phyloP scores from a whole-genome alignment of 371 early-diverging fungal species.

The Blakeslea trispora region DNA sequence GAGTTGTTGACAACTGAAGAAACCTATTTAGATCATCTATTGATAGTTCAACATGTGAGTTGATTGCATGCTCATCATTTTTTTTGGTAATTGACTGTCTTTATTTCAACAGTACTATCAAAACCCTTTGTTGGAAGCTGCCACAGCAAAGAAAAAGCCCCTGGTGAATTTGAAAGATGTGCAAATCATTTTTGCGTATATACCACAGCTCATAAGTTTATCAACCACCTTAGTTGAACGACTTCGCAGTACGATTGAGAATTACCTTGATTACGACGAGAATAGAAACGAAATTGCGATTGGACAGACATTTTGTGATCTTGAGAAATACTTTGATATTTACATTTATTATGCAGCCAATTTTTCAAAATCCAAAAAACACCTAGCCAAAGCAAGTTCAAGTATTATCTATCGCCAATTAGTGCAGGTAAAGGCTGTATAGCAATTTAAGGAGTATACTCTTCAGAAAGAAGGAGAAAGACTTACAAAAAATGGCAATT shows the following conservation, averaged over 20 bases:
- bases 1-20: conserved; percentile 42
- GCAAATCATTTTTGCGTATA: conserved; percentile 37
- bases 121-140: conserved; percentile 36
- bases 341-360: conserved; percentile 39
- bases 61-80: too few relatives aligned
- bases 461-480: too few relatives aligned
- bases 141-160: conserved; percentile 13
- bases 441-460: neutral
- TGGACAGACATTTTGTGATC: conserved; percentile 33
- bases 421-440: conserved; percentile 19
- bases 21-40: conserved; percentile 36
- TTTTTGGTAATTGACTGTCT: too few relatives aligned
- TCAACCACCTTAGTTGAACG: conserved; percentile 24
- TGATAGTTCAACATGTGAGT: conserved; percentile 35
- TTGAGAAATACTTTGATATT: conserved; percentile 32
- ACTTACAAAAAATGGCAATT: too few relatives aligned
- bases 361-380: conserved; percentile 29
- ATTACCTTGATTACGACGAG: conserved; percentile 9
- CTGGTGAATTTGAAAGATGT: conserved; percentile 31
- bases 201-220: conserved; percentile 32
- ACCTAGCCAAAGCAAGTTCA: conserved; percentile 28
- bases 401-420: conserved; percentile 37
- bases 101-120: conserved; percentile 29
- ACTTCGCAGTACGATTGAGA: conserved; percentile 12
- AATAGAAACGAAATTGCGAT: conserved; percentile 7